phyloP scores from a whole-genome alignment of 2,329 filamentous ascomycete genomes.

The Chalaropsis thielavioides region DNA sequence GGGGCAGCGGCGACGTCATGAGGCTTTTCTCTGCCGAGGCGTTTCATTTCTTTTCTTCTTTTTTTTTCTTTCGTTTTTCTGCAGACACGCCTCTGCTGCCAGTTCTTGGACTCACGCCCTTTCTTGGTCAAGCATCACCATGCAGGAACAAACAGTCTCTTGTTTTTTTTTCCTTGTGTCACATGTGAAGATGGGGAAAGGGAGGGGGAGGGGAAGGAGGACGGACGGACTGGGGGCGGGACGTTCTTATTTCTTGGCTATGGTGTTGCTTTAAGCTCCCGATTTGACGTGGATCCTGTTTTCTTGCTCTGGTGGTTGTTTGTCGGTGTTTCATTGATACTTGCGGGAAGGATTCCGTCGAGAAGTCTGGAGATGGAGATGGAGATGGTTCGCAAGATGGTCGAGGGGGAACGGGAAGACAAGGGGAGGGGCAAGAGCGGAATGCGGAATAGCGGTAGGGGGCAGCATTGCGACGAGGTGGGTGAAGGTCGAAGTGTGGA shows the following conservation, averaged over 20 bases:
- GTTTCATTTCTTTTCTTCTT: background rate
- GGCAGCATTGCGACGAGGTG: too few species aligned
- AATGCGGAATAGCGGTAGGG: background rate
- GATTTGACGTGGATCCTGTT: background rate
- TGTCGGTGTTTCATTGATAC: background rate
- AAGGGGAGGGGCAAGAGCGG: background rate
- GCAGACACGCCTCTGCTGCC: background rate
- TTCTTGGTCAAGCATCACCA: background rate
- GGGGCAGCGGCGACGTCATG: background rate
- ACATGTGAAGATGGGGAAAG: background rate
- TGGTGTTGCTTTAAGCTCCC: background rate
- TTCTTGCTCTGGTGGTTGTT: too few species aligned
- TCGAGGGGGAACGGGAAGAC: background rate
- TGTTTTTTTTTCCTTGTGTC: background rate
- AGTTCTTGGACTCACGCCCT: background rate
- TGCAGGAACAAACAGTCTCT: background rate
- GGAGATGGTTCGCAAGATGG: background rate
- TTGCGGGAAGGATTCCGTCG: constrained; percentile 3
- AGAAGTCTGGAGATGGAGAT: background rate
- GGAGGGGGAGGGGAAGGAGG: background rate
- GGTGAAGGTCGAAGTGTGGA: background rate
- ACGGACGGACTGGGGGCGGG: too few species aligned
- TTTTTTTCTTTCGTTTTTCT: background rate
- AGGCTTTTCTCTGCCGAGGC: background rate
- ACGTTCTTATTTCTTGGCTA: background rate